These are phyloP conservation scores for Phytophthora brassicae DNA, from an alignment of 352 stramenopile species.

Conservation along the genomic window DNA sequence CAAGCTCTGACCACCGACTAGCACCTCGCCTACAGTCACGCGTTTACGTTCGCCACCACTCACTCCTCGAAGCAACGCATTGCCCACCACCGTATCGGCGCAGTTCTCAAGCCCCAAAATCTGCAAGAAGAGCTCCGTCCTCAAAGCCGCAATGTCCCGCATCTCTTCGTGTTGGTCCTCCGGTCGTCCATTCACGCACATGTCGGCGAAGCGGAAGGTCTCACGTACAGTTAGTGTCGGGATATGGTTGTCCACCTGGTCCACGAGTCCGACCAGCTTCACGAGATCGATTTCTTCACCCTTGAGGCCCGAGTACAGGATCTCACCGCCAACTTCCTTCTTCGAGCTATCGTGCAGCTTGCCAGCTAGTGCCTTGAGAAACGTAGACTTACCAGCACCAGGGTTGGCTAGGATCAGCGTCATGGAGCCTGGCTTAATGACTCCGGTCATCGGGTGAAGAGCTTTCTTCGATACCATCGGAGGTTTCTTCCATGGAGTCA, in stretches of 20 bases:
- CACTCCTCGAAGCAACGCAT: slow-evolving; percentile 85
- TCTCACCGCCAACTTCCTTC: slow-evolving; percentile 54
- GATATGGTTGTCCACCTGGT: slow-evolving; percentile 39
- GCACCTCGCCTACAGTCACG: slow-evolving; percentile 82
- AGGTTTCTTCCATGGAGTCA: slow-evolving; percentile 55
- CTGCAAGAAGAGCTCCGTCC: slow-evolving; percentile 64
- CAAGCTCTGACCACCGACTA: slow-evolving; percentile 53
- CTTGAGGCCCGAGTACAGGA: slow-evolving; percentile 59
- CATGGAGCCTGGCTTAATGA: slow-evolving; percentile 66
- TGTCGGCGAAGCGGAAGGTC: slow-evolving; percentile 34
- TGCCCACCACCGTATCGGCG: slow-evolving; percentile 92
- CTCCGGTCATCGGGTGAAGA: slow-evolving; percentile 83
- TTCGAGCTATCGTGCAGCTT: slow-evolving; percentile 52
- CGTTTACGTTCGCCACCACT: slow-evolving; percentile 88
- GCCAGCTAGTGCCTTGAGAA: slow-evolving; percentile 70
- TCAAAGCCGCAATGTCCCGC: slow-evolving; percentile 58
- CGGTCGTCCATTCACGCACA: slow-evolving; percentile 43
- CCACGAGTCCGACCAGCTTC: slow-evolving; percentile 66
- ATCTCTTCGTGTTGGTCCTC: slow-evolving; percentile 73
- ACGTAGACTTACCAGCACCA: slow-evolving; percentile 75
- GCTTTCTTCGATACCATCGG: slow-evolving; percentile 49
- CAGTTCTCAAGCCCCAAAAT: slow-evolving; percentile 90
- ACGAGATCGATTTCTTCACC: slow-evolving; percentile 61
- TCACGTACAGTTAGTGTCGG: slow-evolving; percentile 29
- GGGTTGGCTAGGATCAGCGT: slow-evolving; percentile 72